Base-by-base conservation (phyloP, 139 green algal genomes). In the Zygnema circumcarinatum region DNA sequence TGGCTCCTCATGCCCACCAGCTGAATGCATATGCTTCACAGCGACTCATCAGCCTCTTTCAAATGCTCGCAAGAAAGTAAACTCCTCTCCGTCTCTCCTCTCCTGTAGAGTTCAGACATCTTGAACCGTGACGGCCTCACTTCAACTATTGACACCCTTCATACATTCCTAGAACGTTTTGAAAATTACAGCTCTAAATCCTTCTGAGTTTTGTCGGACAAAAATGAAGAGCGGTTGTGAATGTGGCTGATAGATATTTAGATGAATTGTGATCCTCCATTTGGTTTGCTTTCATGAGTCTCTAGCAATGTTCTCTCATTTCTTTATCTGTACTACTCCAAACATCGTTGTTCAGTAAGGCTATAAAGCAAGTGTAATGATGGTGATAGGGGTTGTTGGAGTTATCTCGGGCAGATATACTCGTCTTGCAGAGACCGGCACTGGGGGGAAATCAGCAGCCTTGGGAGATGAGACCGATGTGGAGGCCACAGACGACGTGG, bases 21-120 rank as follows among this genome's bases (percentile, higher is more conserved):
- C 85, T 98, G 56, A 94, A 93, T 85, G 82, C 92, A 1, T 93
- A 96, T 81, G 95, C 95, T 0, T 93, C 95, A 21, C 94, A 97
- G 88, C 87, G 92, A 68, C 92, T 98, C 67, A 88, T 97, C 42
- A 91, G 81, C 20, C 89, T 98, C 1, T 92, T 96, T 67, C 80
- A 95, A 76, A 91, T 91, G 87, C 81, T 91, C 16, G 68, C 87
- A 29, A 47, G 35, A 25, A 91, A 91, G 87, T 91, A 47, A 0
- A 79, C 31, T 29, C n/a, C n/a, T n/a, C n/a, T n/a, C n/a, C n/a
- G 31, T 16, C 33, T 82, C 33, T 31, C 20, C 36, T n/a, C 74
- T 72, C 56, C 56, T 35, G 56, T 72, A 29, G 29, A 72, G 29
- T 72, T 29, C 29, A 29, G 29, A 35, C 56, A 72, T 72, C n/a